Evolutionary conservation across 2,329 filamentous ascomycete species (phyloP).

Genomic region (Penicillium verrucosum): DNA sequence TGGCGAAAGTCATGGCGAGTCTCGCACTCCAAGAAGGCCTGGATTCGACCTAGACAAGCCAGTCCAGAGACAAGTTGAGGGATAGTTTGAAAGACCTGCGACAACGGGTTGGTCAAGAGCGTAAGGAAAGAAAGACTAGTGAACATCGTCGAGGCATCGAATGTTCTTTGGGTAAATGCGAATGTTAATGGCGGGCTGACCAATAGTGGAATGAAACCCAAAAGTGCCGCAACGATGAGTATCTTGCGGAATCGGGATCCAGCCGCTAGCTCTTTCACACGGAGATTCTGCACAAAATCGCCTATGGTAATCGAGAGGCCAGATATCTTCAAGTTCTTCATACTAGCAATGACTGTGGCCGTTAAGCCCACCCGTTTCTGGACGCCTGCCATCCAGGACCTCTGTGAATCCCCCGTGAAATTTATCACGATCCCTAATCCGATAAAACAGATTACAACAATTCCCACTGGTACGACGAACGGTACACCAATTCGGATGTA

Average conservation of each 20-base stretch:
- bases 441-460: not conserved
- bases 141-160: not conserved
- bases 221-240: not conserved
- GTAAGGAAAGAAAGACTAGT: not conserved
- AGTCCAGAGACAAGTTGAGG: not conserved
- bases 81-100: not conserved
- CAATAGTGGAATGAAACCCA: not conserved
- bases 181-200: not conserved
- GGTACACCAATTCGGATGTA: not conserved
- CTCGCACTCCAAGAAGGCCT: not conserved
- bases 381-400: not conserved
- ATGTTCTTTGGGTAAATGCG: not conserved
- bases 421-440: not conserved
- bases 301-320: not conserved
- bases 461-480: not conserved
- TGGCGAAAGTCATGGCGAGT: not conserved
- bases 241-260: not conserved
- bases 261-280: not conserved
- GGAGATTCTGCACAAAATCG: not conserved
- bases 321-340: not conserved
- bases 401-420: not conserved
- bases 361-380: not conserved
- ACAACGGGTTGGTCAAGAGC: not conserved
- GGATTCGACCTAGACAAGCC: not conserved
- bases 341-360: not conserved